Base-by-base conservation (phyloP, 1,284 basidiomycete genomes). In the Tausonia pullulans region DNA sequence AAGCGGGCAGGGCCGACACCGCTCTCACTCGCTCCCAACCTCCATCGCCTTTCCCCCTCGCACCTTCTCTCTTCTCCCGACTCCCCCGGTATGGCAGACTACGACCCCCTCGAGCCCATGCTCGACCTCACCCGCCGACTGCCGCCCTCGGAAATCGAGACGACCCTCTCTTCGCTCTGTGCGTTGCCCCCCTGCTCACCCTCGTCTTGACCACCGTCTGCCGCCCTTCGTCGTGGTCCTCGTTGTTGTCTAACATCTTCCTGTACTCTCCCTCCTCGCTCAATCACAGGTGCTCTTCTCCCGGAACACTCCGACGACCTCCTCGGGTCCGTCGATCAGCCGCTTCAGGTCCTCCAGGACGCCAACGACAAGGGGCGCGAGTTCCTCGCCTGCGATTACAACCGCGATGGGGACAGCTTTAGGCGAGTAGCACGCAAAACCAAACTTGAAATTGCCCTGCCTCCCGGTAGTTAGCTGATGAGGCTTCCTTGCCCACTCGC, bases 231-330 rank as follows among this genome's bases (percentile, higher is more conserved):
- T 41, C 45, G 11, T 7, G 6, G 10, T 8, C 16, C 53, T 39
- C 27, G 27, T 27, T 16, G 7, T 8, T 61, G 6, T 5, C 10
- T 4, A 16, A 39, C 16, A 48, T n/a, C 14, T 59, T 48, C n/a
- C 9, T 5, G 27, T 48, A 4, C 53, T 48, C 39, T 50, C 9
- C n/a, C n/a, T 51, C 27, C 27, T 10, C 45, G n/a, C 69, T 74
- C 41, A 68, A 68, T 9, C 11, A 7, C 57, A 66, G 65, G 65
- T 45, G 56, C 65, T 53, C 87, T 96, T 72, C 88, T 85, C 68
- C 94, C 94, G n/a, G 90, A 96, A 72, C 88, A 92, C 71, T 90
- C 92, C 13, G 96, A 98, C 72, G 96, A 98, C 78, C 83, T 99
- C 41, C 81, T 95, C 62, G 89, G 90, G 53, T 91, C 89, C 68